phyloP scores from a whole-genome alignment of 1,284 basidiomycete species.

The Prillingera fragicola region DNA sequence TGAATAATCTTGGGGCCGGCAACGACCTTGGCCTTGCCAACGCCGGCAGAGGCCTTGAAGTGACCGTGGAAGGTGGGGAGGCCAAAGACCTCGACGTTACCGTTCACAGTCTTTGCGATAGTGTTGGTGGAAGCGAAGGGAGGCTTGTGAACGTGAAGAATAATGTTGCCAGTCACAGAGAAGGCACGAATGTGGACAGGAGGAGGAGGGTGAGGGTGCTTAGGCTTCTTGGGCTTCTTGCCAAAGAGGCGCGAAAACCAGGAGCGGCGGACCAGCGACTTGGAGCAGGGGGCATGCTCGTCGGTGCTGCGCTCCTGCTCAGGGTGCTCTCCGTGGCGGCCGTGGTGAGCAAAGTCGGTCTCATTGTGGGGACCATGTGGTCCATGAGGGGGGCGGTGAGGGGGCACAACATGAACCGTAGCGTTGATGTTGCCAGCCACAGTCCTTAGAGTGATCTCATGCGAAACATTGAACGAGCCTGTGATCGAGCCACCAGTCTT shows the following conservation, averaged over 20 bases:
- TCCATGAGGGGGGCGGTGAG: conserved; percentile 6
- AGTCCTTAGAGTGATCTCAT: conserved; percentile 20
- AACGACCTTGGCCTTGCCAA: conserved; percentile 20
- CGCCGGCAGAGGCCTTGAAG: conserved; percentile 21
- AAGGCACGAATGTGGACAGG: conserved; percentile 26
- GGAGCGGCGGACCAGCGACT: neutral
- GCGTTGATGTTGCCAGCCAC: conserved; percentile 31
- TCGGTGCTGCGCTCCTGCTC: conserved; percentile 2
- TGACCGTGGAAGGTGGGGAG: conserved; percentile 23
- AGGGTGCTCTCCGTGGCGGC: conserved; percentile 16
- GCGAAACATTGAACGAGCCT: conserved; percentile 33
- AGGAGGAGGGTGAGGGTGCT: conserved; percentile 10
- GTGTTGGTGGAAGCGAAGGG: conserved; percentile 35
- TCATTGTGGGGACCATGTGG: conserved; percentile 6
- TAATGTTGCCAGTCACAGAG: conserved; percentile 24
- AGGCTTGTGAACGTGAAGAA: conserved; percentile 19
- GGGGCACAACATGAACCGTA: conserved; percentile 20
- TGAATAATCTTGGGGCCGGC: conserved; percentile 19
- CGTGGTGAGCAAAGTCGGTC: conserved; percentile 6
- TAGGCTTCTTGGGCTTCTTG: conserved; percentile 3
- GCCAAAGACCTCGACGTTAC: conserved; percentile 42
- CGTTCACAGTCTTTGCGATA: conserved; percentile 48
- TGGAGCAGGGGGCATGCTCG: neutral
- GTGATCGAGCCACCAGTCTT: conserved; percentile 18
- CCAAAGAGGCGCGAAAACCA: conserved; percentile 2